Conservation (phyloP, 176 grass and related monocot species). For the Aegilops speltoides region DNA sequence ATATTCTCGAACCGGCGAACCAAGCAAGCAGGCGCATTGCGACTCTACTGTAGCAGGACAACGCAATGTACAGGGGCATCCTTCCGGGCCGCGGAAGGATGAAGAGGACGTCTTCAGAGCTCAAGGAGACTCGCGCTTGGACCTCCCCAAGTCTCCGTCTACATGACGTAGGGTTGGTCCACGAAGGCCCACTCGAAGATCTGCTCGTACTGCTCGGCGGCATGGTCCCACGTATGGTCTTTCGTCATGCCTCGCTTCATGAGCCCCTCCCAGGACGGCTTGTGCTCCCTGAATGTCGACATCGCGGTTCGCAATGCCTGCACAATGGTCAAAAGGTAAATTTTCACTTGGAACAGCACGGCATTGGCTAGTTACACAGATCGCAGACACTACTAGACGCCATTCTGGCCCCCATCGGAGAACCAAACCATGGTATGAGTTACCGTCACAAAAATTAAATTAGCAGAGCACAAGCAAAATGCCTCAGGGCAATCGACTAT, state of each 20-base stretch:
- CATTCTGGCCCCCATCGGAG: background rate
- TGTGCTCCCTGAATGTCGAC: conserved; percentile 69
- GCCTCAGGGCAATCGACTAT: background rate
- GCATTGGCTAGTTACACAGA: background rate
- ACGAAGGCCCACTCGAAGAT: conserved; percentile 86
- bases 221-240: conserved; percentile 85
- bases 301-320: conserved; percentile 67
- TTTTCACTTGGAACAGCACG: background rate
- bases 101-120: conserved; percentile 3
- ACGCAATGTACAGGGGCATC: conserved; percentile 41
- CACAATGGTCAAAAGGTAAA: background rate
- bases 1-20: background rate
- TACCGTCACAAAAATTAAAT: background rate
- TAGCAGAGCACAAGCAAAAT: background rate
- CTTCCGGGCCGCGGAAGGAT: background rate
- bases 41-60: background rate
- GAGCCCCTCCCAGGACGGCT: conserved; percentile 82
- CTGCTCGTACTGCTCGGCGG: conserved; percentile 80
- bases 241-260: conserved; percentile 86
- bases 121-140: background rate
- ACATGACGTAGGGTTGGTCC: conserved; percentile 73
- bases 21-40: conserved; percentile 1
- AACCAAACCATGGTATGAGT: background rate
- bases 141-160: background rate
- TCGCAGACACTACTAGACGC: background rate